These are phyloP conservation scores for Cutaneotrichosporon curvatum DNA, from an alignment of 1,284 basidiomycete genomes.

Conservation along the genomic window DNA sequence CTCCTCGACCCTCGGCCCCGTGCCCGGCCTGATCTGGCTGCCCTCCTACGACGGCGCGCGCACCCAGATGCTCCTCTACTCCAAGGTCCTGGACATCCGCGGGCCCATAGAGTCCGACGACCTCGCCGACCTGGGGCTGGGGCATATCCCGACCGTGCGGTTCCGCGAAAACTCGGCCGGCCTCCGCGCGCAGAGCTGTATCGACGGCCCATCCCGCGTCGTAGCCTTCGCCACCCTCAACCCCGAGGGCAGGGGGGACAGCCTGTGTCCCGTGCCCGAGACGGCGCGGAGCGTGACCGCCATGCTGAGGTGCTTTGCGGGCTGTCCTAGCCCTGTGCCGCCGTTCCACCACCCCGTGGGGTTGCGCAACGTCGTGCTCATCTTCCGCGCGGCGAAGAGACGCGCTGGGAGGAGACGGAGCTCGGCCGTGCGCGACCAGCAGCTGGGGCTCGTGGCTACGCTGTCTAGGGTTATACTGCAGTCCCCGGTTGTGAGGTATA, in stretches of 20 bases:
- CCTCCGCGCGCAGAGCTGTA: not conserved
- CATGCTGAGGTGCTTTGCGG: not conserved
- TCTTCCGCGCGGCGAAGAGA: not conserved
- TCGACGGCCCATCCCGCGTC: not conserved
- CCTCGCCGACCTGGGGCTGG: not conserved
- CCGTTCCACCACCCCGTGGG: not conserved
- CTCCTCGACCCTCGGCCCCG: not conserved
- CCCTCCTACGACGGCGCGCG: not conserved
- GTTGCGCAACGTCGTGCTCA: not conserved
- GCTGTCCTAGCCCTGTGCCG: not conserved
- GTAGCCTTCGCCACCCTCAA: slow-evolving; percentile 1
- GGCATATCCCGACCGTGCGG: not conserved
- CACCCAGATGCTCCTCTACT: not conserved
- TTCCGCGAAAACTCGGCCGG: slow-evolving; percentile 1
- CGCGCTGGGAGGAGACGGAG: not conserved
- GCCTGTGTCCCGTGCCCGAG: not conserved
- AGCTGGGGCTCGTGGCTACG: not conserved
- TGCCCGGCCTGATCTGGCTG: not conserved
- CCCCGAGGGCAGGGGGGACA: not conserved
- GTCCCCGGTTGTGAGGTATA: not conserved
- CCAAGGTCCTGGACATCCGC: slow-evolving; percentile 1
- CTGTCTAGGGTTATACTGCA: not conserved
- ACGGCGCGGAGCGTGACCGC: not conserved
- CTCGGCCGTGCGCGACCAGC: not conserved
- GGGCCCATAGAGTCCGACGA: not conserved